phyloP scores from a whole-genome alignment of 2,329 filamentous ascomycete genomes.

The Apiospora hydei region DNA sequence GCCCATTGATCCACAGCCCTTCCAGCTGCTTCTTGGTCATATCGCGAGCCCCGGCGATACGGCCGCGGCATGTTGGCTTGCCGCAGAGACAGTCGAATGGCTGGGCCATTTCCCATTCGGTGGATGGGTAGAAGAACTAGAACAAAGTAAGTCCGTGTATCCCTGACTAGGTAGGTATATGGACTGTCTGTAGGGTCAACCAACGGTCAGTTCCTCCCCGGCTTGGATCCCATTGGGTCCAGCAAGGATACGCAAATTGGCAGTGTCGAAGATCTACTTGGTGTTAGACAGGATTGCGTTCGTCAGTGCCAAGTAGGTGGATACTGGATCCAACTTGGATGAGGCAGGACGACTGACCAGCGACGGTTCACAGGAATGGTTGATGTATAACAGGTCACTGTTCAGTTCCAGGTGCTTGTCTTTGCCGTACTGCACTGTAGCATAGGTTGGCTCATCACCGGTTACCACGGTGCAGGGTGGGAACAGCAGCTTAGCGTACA shows the following conservation, averaged over 20 bases:
- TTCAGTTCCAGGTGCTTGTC: slow-evolving; percentile 68
- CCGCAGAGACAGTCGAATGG: slow-evolving; percentile 72
- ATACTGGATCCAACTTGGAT: not conserved
- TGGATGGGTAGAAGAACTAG: slow-evolving; percentile 77
- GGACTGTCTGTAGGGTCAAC: slow-evolving; percentile 27
- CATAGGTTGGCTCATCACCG: slow-evolving; percentile 61
- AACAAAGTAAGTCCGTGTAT: not conserved
- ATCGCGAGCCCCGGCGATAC: slow-evolving; percentile 68
- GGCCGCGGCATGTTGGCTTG: slow-evolving; percentile 63
- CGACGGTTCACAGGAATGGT: slow-evolving; percentile 72
- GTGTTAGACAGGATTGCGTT: slow-evolving; percentile 13
- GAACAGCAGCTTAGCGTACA: slow-evolving; percentile 72
- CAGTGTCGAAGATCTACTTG: slow-evolving; percentile 65
- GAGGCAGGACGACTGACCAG: slow-evolving; percentile 59
- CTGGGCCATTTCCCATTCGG: slow-evolving; percentile 78
- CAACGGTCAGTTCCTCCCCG: slow-evolving; percentile 66
- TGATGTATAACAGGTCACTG: slow-evolving; percentile 72
- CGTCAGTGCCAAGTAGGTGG: not conserved
- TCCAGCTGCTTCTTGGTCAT: slow-evolving; percentile 62
- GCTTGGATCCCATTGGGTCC: slow-evolving; percentile 61
- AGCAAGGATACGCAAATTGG: slow-evolving; percentile 63
- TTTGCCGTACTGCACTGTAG: slow-evolving; percentile 67
- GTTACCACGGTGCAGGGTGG: slow-evolving; percentile 64
- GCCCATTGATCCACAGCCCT: slow-evolving; percentile 67
- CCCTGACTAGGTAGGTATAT: not conserved